A percentile compares a stretch with the other conserved stretches of the same genome.
Conservation (phyloP, 306 rosid species). For the Sicyos baderoa region DNA sequence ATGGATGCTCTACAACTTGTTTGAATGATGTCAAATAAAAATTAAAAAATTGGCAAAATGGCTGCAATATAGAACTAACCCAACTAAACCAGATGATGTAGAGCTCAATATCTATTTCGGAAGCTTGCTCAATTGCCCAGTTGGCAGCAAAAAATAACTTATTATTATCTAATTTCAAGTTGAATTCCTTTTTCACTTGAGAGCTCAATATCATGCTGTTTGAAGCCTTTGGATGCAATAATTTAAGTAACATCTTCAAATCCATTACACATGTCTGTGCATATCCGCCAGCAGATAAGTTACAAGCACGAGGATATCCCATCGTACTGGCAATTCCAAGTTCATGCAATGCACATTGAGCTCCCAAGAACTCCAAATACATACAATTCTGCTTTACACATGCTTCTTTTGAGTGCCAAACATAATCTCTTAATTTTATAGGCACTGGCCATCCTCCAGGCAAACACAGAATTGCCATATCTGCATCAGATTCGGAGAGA, state of each 20-base stretch:
- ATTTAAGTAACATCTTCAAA: slow-evolving; percentile 28
- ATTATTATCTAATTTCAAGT: slow-evolving; percentile 34
- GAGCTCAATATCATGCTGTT: slow-evolving; percentile 13
- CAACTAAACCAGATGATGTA: slow-evolving; percentile 58
- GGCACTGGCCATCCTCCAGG: slow-evolving; percentile 92
- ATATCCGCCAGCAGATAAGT: slow-evolving; percentile 23
- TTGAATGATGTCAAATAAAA: slow-evolving; percentile 31
- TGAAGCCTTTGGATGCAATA: slow-evolving; percentile 42
- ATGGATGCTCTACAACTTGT: slow-evolving; percentile 47
- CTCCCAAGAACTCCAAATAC: slow-evolving; percentile 63
- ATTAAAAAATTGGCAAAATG: slow-evolving; percentile 45
- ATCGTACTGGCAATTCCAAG: slow-evolving; percentile 27
- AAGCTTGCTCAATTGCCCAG: slow-evolving; percentile 80
- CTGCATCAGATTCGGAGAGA: slow-evolving; percentile 34
- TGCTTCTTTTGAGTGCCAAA: slow-evolving; percentile 55
- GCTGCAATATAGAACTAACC: slow-evolving; percentile 47
- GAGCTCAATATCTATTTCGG: slow-evolving; percentile 48
- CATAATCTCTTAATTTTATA: slow-evolving; percentile 44
- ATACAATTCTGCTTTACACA: slow-evolving; percentile 56
- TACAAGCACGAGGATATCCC: slow-evolving; percentile 19
- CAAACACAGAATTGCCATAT: slow-evolving; percentile 29
- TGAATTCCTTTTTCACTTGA: slow-evolving; percentile 25
- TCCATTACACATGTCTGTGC: slow-evolving; percentile 32
- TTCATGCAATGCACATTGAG: slow-evolving; percentile 46
- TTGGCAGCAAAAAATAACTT: slow-evolving; percentile 69